Conservation (phyloP, 2,329 filamentous ascomycete genomes). For the Beauveria scarabaeidicola region DNA sequence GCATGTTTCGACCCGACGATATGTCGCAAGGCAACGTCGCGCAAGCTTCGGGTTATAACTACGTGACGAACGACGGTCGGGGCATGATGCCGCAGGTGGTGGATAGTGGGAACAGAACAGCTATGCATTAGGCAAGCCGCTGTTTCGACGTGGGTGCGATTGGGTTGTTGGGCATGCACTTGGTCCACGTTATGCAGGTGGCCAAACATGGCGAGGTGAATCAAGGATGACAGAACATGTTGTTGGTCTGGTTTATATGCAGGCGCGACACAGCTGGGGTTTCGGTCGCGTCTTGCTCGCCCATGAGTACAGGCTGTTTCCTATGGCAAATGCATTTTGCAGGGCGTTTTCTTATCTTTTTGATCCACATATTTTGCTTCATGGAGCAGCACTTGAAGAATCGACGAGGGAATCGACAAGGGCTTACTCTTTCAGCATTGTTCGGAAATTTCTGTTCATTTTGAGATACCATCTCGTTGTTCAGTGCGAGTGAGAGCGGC, state of each 20-base stretch:
- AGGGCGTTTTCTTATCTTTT: conserved; percentile 4
- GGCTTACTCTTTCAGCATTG: neutral
- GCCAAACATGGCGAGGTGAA: neutral
- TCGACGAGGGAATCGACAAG: neutral
- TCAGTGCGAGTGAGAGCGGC: neutral
- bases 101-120: conserved; percentile 21
- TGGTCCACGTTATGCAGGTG: neutral
- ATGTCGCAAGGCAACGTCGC: conserved; percentile 22
- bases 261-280: neutral
- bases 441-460: neutral
- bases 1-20: conserved; percentile 26
- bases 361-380: neutral
- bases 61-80: conserved; percentile 26
- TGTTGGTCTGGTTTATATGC: neutral
- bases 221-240: neutral
- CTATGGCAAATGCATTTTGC: conserved; percentile 3
- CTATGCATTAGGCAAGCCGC: conserved; percentile 17
- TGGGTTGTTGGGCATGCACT: neutral
- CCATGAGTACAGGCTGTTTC: neutral
- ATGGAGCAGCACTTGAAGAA: neutral
- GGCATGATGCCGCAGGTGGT: conserved; percentile 21
- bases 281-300: neutral
- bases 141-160: neutral
- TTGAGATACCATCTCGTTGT: neutral
- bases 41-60: conserved; percentile 26